Percentiles rank a stretch among this genome's conserved stretches.
Evolutionary conservation across 495 filamentous ascomycete genomes (phyloP).

Genomic region (Choiromyces venosus): DNA sequence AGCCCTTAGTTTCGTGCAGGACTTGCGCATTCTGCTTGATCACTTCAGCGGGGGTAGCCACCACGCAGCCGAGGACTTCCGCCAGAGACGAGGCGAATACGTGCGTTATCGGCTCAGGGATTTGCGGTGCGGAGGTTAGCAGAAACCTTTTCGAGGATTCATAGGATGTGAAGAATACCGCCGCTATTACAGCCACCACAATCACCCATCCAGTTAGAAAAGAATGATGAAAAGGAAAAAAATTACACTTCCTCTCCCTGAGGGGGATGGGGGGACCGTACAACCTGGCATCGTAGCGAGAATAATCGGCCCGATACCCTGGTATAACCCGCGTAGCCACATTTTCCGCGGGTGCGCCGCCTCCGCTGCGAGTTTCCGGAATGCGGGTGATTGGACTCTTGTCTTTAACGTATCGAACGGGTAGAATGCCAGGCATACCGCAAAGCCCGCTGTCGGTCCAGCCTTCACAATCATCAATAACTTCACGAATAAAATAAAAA

Average conservation of each 20-base stretch:
- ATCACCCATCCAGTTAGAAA: background rate
- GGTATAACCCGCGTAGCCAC: slow-evolving; percentile 70
- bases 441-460: slow-evolving; percentile 69
- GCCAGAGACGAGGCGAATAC: slow-evolving; percentile 62
- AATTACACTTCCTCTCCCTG: background rate
- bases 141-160: slow-evolving; percentile 61
- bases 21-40: slow-evolving; percentile 92
- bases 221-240: no score
- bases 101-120: slow-evolving; percentile 55
- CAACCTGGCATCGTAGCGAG: slow-evolving; percentile 78
- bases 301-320: slow-evolving; percentile 81
- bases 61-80: slow-evolving; percentile 72
- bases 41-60: slow-evolving; percentile 83
- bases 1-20: slow-evolving; percentile 19
- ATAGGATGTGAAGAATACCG: slow-evolving; percentile 87
- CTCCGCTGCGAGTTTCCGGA: slow-evolving; percentile 45
- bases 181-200: slow-evolving; percentile 52
- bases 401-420: slow-evolving; percentile 83
- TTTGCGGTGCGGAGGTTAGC: background rate
- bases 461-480: slow-evolving; percentile 49
- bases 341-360: slow-evolving; percentile 30
- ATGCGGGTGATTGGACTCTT: slow-evolving; percentile 71
- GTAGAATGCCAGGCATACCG: slow-evolving; percentile 72
- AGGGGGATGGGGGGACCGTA: slow-evolving; percentile 43
- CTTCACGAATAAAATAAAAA: background rate